Percentiles rank a stretch among this genome's conserved stretches.
phyloP scores from a whole-genome alignment of 805 yeast genomes.

The Yamadazyma sp. region DNA sequence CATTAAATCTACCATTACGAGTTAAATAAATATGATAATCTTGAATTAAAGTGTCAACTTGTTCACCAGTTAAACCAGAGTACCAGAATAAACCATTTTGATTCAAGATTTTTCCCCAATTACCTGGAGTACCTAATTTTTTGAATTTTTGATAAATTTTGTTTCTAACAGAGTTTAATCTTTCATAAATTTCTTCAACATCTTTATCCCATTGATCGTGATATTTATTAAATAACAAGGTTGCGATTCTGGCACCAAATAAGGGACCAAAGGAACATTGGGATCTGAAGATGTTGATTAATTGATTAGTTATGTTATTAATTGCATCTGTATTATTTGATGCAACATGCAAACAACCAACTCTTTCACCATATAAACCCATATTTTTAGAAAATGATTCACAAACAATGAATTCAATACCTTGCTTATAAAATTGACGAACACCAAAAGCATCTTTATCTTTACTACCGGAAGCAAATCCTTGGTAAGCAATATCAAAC shows the following conservation, averaged over 20 bases:
- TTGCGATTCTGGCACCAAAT: slow-evolving; percentile 43
- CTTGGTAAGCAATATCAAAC: slow-evolving; percentile 43
- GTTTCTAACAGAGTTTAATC: slow-evolving; percentile 31
- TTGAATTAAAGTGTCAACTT: slow-evolving; percentile 27
- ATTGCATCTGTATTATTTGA: slow-evolving; percentile 15
- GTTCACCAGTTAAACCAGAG: slow-evolving; percentile 36
- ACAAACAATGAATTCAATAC: slow-evolving; percentile 26
- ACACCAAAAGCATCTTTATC: slow-evolving; percentile 47
- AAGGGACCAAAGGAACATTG: slow-evolving; percentile 48
- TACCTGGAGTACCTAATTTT: slow-evolving; percentile 40
- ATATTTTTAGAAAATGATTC: slow-evolving; percentile 42
- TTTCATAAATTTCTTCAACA: slow-evolving; percentile 25
- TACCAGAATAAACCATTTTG: slow-evolving; percentile 46
- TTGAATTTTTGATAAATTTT: slow-evolving; percentile 26
- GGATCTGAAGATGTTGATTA: slow-evolving; percentile 33
- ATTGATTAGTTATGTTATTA: slow-evolving; percentile 18
- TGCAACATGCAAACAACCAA: slow-evolving; percentile 36
- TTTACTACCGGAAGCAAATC: slow-evolving; percentile 53
- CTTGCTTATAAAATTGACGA: slow-evolving; percentile 33
- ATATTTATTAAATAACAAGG: slow-evolving; percentile 27
- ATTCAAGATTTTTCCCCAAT: slow-evolving; percentile 34
- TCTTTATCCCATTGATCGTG: slow-evolving; percentile 34
- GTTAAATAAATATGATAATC: slow-evolving; percentile 40
- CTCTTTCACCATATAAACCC: slow-evolving; percentile 41
- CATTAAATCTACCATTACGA: slow-evolving; percentile 39